Evolutionary conservation across 2,329 filamentous ascomycete species (phyloP).

Genomic region (Helicocarpus griseus): DNA sequence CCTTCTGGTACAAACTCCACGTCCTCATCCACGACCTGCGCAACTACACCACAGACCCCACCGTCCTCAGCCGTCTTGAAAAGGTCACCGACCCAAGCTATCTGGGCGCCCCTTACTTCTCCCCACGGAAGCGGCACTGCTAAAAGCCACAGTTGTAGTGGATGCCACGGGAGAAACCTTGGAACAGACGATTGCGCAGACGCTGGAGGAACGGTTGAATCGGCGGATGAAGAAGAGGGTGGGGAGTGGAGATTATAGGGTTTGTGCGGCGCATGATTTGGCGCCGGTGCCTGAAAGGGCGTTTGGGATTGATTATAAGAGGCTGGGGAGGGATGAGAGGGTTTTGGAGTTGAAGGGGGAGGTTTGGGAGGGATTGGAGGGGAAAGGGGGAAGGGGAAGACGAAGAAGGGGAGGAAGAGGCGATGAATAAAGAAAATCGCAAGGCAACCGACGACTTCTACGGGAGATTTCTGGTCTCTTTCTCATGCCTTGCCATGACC

Average conservation of each 20-base stretch:
- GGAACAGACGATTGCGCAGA: slow-evolving; percentile 12
- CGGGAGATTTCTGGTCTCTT: too few relatives aligned
- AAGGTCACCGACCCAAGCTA: slow-evolving; percentile 15
- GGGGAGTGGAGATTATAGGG: slow-evolving; percentile 20
- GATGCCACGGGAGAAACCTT: slow-evolving; percentile 11
- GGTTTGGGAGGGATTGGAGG: too few relatives aligned
- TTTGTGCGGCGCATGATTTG: slow-evolving; percentile 29
- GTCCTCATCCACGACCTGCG: slow-evolving; percentile 17
- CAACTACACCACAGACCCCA: slow-evolving; percentile 12
- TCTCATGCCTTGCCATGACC: too few relatives aligned
- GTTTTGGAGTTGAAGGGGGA: too few relatives aligned
- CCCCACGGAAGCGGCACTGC: slow-evolving; percentile 11
- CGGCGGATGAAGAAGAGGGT: slow-evolving; percentile 21
- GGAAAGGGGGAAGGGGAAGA: too few relatives aligned
- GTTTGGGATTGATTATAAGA: slow-evolving; percentile 20
- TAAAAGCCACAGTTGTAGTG: slow-evolving; percentile 3
- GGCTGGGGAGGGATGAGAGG: slow-evolving; percentile 16
- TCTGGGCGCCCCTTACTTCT: slow-evolving; percentile 18
- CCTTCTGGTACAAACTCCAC: slow-evolving; percentile 19
- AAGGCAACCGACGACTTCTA: too few relatives aligned
- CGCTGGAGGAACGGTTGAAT: slow-evolving; percentile 16
- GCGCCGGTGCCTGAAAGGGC: slow-evolving; percentile 21
- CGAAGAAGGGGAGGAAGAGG: too few relatives aligned
- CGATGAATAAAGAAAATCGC: too few relatives aligned
- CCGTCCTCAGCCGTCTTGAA: slow-evolving; percentile 13